Base-by-base conservation (phyloP, 2,329 filamentous ascomycete species). In the Diaporthe citrichinensis region DNA sequence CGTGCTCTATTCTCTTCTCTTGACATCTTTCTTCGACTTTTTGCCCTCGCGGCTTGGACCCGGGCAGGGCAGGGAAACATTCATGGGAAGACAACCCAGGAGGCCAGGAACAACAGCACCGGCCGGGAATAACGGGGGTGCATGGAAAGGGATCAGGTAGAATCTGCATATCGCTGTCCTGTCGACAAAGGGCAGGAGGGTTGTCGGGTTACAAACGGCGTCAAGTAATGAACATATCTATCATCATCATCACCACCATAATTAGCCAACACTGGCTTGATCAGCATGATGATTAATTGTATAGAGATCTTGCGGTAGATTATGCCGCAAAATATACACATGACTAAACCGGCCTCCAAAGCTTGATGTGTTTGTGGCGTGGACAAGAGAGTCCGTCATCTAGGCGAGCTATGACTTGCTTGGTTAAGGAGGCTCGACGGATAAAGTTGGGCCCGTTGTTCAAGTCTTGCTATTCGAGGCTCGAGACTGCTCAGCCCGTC, bases 41-140 rank as follows among this genome's bases (percentile, higher is more conserved):
- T 28, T 12, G 36, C 20, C 46, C 31, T 12, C 46, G 31, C 31
- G 46, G 14, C 62, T 39, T 41, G 41, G 61, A 46, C 39, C 61
- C 23, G 53, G 58, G 58, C 58, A 61, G n/a, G 49, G 65, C 34
- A 7, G 7, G 28, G 25, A n/a, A 12, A 28, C 41, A 34, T 23
- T 17, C 3, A 34, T 34, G 25, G 31, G 28, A 12, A 31, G 9
- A 59, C 34, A 55, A 3, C 44, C 12, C 31, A 53, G 46, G 49
- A 68, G 65, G 65, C 49, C 49, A 28, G 65, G 65, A 41, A 69
- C 23, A 55, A 69, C 65, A 69, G 65, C 65, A 69, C 65, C 15
- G 65, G 65, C 65, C 65, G 25, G 49, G 49, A 36, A 41, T 4
- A 17, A 25, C 14, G 31, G 65, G 62, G 8, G 9, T 39, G 25